Conservation (phyloP, 1,284 basidiomycete genomes). For the Moniliophthora roreri region DNA sequence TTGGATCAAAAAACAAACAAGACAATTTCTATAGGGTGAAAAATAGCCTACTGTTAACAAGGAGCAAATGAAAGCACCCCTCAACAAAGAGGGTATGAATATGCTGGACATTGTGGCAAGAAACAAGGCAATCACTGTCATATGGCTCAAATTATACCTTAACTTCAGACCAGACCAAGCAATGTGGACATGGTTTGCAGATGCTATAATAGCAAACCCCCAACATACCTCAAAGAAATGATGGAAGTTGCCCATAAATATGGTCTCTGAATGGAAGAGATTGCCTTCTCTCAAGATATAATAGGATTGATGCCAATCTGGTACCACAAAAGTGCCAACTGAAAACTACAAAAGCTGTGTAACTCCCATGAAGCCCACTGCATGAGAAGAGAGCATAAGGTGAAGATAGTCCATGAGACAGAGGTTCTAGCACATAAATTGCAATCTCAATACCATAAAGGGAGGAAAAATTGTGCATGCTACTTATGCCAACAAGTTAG, state of each 20-base stretch:
- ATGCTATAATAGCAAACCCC: neutral
- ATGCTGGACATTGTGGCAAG: constrained; percentile 6
- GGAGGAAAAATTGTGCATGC: too few relatives aligned
- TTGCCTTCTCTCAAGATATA: neutral
- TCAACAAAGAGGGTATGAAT: constrained; percentile 1
- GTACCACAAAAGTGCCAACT: neutral
- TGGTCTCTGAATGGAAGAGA: neutral
- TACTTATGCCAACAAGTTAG: too few relatives aligned
- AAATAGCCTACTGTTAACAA: neutral
- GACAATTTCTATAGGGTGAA: constrained; percentile 14
- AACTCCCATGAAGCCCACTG: neutral
- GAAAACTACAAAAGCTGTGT: neutral
- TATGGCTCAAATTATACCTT: constrained; percentile 10
- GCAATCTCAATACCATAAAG: too few relatives aligned
- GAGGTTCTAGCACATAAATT: constrained; percentile 9
- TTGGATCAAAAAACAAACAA: constrained; percentile 8
- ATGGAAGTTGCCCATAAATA: neutral
- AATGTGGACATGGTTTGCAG: neutral
- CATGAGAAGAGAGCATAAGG: neutral
- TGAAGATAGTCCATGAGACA: constrained; percentile 11
- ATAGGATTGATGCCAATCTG: neutral
- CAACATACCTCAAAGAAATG: neutral
- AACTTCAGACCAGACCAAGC: neutral
- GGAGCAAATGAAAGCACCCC: neutral
- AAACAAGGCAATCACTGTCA: constrained; percentile 11